phyloP scores from a whole-genome alignment of 177 flowering plant genomes.

The Vitis hybrid region DNA sequence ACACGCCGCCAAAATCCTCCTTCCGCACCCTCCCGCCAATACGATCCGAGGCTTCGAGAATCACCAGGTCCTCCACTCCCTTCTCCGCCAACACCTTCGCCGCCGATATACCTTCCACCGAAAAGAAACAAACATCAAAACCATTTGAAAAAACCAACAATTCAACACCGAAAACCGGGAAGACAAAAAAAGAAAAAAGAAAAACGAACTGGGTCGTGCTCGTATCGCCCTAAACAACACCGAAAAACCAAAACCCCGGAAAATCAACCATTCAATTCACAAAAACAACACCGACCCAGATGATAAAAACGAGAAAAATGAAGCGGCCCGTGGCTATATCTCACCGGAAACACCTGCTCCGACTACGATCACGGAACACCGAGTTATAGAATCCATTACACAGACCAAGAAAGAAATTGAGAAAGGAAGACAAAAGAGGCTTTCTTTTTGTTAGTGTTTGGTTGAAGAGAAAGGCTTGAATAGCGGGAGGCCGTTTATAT shows the following conservation, averaged over 20 bases:
- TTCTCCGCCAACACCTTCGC: slow-evolving; percentile 82
- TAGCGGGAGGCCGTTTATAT: slow-evolving; percentile 50
- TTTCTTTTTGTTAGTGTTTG: neutral
- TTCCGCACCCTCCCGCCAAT: slow-evolving; percentile 85
- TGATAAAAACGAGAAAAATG: neutral
- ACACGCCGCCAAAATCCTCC: slow-evolving; percentile 62
- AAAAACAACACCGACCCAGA: too few species aligned
- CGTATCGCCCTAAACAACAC: too few species aligned
- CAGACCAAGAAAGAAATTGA: neutral
- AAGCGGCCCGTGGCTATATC: neutral
- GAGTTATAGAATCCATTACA: slow-evolving; percentile 51
- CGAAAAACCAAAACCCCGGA: neutral
- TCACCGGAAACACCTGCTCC: slow-evolving; percentile 93
- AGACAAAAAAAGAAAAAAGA: neutral
- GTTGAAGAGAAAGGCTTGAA: slow-evolving; percentile 17
- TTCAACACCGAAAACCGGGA: too few species aligned
- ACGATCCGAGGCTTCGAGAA: slow-evolving; percentile 83
- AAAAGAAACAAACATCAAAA: neutral
- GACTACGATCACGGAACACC: slow-evolving; percentile 69
- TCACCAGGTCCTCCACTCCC: slow-evolving; percentile 71
- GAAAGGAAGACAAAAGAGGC: slow-evolving; percentile 19
- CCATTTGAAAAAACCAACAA: too few species aligned
- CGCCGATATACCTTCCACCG: slow-evolving; percentile 70
- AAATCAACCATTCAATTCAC: too few species aligned
- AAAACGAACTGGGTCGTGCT: neutral